phyloP scores from a whole-genome alignment of 495 filamentous ascomycete species.

The Diplogelasinospora grovesii region DNA sequence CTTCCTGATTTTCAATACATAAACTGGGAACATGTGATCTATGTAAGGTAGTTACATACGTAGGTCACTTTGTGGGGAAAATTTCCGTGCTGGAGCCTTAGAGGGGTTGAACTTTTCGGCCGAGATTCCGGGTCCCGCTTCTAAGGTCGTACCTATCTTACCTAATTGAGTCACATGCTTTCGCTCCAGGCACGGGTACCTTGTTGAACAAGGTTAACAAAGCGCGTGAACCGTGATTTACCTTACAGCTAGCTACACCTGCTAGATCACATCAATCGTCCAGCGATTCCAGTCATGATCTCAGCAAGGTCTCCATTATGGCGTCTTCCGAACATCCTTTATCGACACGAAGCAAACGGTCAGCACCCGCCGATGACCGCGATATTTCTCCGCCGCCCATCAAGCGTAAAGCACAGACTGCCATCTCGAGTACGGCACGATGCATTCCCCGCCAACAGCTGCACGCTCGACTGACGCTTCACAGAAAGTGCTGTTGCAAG shows the following conservation, averaged over 20 bases:
- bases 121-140: no score
- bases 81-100: no score
- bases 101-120: no score
- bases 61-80: no score
- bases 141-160: no score
- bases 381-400: constrained; percentile 55
- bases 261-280: background rate
- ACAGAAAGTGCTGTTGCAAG: constrained; percentile 63
- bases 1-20: no score
- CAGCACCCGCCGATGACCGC: constrained; percentile 16
- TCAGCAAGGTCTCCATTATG: constrained; percentile 5
- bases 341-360: constrained; percentile 11
- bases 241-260: background rate
- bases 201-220: no score
- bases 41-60: no score
- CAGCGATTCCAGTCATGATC: background rate
- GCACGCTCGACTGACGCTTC: background rate
- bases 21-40: no score
- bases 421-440: constrained; percentile 59
- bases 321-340: background rate
- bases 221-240: background rate
- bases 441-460: background rate
- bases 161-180: constrained; percentile 12
- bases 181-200: constrained; percentile 14
- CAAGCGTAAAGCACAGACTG: constrained; percentile 59